These are phyloP conservation scores for Rhododendron simsii DNA, from an alignment of 148 eudicot species.

Conservation along the genomic window DNA sequence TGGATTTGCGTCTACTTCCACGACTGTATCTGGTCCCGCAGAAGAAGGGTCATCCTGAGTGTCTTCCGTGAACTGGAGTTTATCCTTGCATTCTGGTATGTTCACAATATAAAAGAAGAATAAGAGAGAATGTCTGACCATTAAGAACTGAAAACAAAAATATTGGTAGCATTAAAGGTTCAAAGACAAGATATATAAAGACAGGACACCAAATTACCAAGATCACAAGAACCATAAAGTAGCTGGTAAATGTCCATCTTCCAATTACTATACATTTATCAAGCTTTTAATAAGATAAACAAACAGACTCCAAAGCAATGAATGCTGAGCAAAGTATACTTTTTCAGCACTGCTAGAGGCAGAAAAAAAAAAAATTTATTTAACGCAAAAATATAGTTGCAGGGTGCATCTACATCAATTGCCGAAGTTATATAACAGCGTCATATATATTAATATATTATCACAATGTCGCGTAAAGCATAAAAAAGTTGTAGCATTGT, in stretches of 20 bases:
- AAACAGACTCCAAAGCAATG: background rate
- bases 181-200: background rate
- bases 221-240: background rate
- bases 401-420: background rate
- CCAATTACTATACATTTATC: background rate
- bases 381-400: background rate
- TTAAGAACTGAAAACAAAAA: background rate
- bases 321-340: background rate
- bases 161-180: background rate
- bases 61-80: constrained; percentile 33
- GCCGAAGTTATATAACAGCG: background rate
- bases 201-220: background rate
- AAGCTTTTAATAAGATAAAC: background rate
- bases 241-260: background rate
- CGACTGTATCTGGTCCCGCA: constrained; percentile 26
- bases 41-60: constrained; percentile 23
- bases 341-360: background rate
- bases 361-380: background rate
- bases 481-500: background rate
- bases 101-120: background rate
- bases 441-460: background rate
- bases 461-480: background rate
- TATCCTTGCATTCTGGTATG: constrained; percentile 45
- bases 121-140: background rate
- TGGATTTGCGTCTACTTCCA: constrained; percentile 16